Conservation (phyloP, 129 eudicot genomes). For the Dittrichia graveolens region DNA sequence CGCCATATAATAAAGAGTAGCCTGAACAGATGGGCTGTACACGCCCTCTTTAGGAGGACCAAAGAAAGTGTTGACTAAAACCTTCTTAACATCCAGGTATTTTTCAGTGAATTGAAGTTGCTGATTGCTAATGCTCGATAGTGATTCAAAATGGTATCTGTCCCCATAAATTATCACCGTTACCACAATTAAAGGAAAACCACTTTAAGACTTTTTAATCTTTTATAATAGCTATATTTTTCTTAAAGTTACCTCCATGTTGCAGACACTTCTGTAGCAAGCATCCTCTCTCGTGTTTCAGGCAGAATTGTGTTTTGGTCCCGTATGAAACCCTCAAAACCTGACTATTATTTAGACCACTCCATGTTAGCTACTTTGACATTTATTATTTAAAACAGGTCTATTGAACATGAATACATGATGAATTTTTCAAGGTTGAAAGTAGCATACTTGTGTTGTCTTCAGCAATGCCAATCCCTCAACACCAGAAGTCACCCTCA, state of each 20-base stretch:
- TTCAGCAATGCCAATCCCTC: slow-evolving; percentile 83
- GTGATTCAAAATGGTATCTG: slow-evolving; percentile 75
- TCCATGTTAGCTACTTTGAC: slow-evolving; percentile 16
- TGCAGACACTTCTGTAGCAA: slow-evolving; percentile 93
- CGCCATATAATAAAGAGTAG: slow-evolving; percentile 87
- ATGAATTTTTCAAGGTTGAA: slow-evolving; percentile 3
- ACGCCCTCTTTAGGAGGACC: slow-evolving; percentile 89
- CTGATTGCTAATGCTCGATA: slow-evolving; percentile 53
- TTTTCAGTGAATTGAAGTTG: slow-evolving; percentile 62
- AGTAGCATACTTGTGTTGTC: slow-evolving; percentile 77
- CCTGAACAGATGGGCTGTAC: slow-evolving; percentile 98
- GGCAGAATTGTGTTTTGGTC: slow-evolving; percentile 89
- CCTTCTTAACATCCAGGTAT: slow-evolving; percentile 67
- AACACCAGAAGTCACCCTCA: slow-evolving; percentile 81
- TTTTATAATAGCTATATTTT: background rate
- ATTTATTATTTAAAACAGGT: background rate
- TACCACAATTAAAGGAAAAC: background rate
- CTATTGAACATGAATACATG: background rate
- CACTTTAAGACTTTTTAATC: background rate
- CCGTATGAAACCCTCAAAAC: slow-evolving; percentile 90
- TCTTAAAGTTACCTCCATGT: slow-evolving; percentile 70
- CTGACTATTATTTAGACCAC: slow-evolving; percentile 63
- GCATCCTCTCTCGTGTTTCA: slow-evolving; percentile 91
- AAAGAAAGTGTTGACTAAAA: slow-evolving; percentile 70
- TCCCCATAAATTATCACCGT: slow-evolving; percentile 10